These are phyloP conservation scores for Avena atlantica DNA, from an alignment of 176 grass and related monocot genomes.

Conservation along the genomic window DNA sequence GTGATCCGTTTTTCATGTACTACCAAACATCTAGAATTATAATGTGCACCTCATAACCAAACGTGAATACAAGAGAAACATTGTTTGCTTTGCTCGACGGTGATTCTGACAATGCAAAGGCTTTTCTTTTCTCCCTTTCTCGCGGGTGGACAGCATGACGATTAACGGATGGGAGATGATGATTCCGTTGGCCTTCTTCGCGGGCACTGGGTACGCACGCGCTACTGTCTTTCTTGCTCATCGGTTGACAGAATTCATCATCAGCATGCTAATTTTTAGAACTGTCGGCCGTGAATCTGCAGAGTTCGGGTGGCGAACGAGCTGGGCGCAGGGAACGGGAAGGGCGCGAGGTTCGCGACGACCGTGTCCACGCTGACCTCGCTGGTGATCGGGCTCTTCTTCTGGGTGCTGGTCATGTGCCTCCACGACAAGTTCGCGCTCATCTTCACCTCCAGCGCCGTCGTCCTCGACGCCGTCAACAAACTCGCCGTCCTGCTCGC, in stretches of 20 bases:
- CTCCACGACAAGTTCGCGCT: slow-evolving; percentile 81
- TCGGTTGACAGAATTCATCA: no score
- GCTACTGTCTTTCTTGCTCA: not conserved
- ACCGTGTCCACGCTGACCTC: slow-evolving; percentile 72
- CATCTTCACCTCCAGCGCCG: slow-evolving; percentile 79
- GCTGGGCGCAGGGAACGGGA: slow-evolving; percentile 87
- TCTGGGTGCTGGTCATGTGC: slow-evolving; percentile 73
- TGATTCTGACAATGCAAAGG: not conserved
- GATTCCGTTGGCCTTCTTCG: slow-evolving; percentile 92
- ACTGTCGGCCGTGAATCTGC: not conserved
- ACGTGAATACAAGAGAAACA: no score
- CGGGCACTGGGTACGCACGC: slow-evolving; percentile 70
- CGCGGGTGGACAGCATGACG: slow-evolving; percentile 60
- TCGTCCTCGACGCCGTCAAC: slow-evolving; percentile 77
- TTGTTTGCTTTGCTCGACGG: no score
- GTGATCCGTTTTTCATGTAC: not conserved
- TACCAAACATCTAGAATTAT: not conserved
- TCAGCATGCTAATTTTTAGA: no score
- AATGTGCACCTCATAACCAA: no score
- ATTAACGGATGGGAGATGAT: slow-evolving; percentile 96
- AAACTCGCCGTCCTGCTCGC: slow-evolving; percentile 69
- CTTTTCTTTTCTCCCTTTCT: not conserved
- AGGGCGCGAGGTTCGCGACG: slow-evolving; percentile 76
- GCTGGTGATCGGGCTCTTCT: slow-evolving; percentile 83
- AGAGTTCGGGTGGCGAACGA: slow-evolving; percentile 94